These are phyloP conservation scores for Moricandia arvensis DNA, from an alignment of 345 rosid genomes.

Conservation along the genomic window DNA sequence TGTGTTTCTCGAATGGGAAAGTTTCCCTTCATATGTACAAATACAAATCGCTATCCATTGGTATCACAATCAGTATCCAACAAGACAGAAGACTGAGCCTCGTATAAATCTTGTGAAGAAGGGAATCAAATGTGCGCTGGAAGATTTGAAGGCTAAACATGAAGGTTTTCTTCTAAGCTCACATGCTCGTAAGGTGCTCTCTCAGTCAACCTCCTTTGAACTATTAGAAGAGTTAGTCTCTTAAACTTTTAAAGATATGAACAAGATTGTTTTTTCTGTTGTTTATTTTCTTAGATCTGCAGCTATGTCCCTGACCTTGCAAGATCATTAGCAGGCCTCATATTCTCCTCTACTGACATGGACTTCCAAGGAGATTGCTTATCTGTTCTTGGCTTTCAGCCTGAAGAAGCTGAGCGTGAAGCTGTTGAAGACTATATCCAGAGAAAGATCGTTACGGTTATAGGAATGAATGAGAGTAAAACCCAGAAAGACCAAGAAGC, in stretches of 20 bases:
- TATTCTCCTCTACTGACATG: constrained; percentile 61
- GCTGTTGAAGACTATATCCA: constrained; percentile 58
- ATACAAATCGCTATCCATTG: constrained; percentile 64
- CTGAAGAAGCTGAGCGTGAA: constrained; percentile 37
- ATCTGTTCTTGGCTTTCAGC: constrained; percentile 65
- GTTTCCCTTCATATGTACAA: constrained; percentile 53
- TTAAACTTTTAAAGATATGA: not conserved
- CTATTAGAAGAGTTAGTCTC: not conserved
- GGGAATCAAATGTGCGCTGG: constrained; percentile 68
- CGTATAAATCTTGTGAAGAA: constrained; percentile 48
- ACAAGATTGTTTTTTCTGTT: not conserved
- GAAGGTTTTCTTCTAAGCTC: constrained; percentile 68
- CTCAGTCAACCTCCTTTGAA: not conserved
- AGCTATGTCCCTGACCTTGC: constrained; percentile 89
- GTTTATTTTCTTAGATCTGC: constrained; percentile 49
- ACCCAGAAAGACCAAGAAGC: constrained; percentile 55
- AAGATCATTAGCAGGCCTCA: constrained; percentile 71
- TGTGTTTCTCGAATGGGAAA: constrained; percentile 62
- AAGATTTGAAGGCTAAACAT: constrained; percentile 75
- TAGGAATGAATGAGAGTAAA: constrained; percentile 64
- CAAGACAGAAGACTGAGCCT: constrained; percentile 46
- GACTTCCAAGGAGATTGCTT: constrained; percentile 76
- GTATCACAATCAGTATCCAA: constrained; percentile 66
- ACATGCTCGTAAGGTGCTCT: constrained; percentile 66
- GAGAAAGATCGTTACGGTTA: constrained; percentile 63